phyloP scores from a whole-genome alignment of 1,139 yeast genomes.

The Saccharomyces hybrid region DNA sequence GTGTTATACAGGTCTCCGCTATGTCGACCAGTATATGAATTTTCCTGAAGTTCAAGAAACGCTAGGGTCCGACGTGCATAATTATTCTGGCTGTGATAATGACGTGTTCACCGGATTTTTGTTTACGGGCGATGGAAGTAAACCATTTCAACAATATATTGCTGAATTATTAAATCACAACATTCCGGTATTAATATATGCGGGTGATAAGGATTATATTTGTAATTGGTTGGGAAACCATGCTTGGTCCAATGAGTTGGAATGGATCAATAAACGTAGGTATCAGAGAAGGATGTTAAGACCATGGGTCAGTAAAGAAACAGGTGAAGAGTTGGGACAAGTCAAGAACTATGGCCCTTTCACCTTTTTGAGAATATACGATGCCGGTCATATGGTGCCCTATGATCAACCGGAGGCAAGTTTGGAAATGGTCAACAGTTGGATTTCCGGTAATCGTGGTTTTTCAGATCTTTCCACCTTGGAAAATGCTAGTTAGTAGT shows the following conservation, averaged over 20 bases:
- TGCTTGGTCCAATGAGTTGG: constrained; percentile 66
- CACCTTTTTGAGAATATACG: constrained; percentile 55
- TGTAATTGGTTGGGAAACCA: constrained; percentile 84
- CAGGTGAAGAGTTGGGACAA: constrained; percentile 50
- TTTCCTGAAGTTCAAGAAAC: constrained; percentile 63
- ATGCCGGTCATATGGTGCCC: constrained; percentile 77
- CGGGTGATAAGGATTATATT: constrained; percentile 81
- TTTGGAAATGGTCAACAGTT: constrained; percentile 69
- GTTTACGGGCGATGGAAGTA: constrained; percentile 90
- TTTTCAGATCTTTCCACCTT: neutral
- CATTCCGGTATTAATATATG: constrained; percentile 67
- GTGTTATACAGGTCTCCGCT: constrained; percentile 69
- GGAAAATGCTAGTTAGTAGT: neutral
- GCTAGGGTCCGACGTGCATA: constrained; percentile 86
- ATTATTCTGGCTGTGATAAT: constrained; percentile 77
- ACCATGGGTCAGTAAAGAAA: constrained; percentile 31
- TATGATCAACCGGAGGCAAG: constrained; percentile 71
- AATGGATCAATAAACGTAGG: constrained; percentile 55
- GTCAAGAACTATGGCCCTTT: constrained; percentile 48
- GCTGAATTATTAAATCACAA: constrained; percentile 48
- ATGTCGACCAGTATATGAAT: constrained; percentile 64
- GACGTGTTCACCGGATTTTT: constrained; percentile 77
- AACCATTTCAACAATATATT: constrained; percentile 64
- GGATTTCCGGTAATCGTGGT: constrained; percentile 38
- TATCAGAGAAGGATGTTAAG: constrained; percentile 40